Percentiles rank a stretch among this genome's conserved stretches.
Conservation (phyloP, 1,284 basidiomycete species). For the Trichosporon ovoides region DNA sequence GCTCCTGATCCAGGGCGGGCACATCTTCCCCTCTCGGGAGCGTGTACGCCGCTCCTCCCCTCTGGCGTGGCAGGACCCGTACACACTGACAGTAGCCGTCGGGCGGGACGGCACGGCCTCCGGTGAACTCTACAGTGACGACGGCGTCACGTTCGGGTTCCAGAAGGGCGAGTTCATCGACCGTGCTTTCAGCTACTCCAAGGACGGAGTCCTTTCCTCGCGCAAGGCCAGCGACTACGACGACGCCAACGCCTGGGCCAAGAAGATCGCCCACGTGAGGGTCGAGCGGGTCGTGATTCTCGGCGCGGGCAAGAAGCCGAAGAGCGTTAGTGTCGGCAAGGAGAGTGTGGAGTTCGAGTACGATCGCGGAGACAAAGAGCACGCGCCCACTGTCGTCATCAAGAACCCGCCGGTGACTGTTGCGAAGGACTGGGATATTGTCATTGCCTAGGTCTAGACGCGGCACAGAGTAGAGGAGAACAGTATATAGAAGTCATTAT, state of each 20-base stretch:
- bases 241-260: constrained; percentile 62
- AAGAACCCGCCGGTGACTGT: constrained; percentile 72
- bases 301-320: constrained; percentile 63
- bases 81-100: constrained; percentile 82
- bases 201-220: constrained; percentile 46
- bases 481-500: not conserved
- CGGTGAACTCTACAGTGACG: constrained; percentile 92
- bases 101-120: constrained; percentile 60
- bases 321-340: constrained; percentile 53
- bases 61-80: constrained; percentile 86
- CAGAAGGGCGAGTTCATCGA: constrained; percentile 74
- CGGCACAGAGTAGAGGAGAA: no score
- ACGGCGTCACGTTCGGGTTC: constrained; percentile 80
- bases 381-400: constrained; percentile 61
- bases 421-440: constrained; percentile 65
- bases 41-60: constrained; percentile 78
- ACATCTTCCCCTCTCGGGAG: constrained; percentile 79
- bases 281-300: constrained; percentile 76
- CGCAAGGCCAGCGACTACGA: constrained; percentile 49
- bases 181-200: constrained; percentile 66
- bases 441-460: constrained; percentile 6
- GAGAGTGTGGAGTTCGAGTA: constrained; percentile 53
- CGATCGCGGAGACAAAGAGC: constrained; percentile 52
- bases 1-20: constrained; percentile 84
- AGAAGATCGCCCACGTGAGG: constrained; percentile 60